phyloP scores from a whole-genome alignment of 2,329 filamentous ascomycete genomes.

The Xylaria sp. region DNA sequence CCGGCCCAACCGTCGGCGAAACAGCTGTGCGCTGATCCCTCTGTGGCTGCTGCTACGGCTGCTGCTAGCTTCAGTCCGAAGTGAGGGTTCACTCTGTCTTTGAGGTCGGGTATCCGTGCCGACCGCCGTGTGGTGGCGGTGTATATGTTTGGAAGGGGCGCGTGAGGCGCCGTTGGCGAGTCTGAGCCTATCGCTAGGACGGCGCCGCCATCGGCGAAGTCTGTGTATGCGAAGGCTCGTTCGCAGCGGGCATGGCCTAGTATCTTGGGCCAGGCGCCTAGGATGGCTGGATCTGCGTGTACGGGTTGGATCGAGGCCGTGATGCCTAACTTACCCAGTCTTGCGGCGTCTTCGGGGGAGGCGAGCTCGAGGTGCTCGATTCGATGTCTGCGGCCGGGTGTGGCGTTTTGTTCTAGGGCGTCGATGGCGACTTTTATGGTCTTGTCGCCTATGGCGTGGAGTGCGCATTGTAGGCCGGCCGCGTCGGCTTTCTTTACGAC shows the following conservation, averaged over 20 bases:
- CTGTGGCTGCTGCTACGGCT: constrained; percentile 39
- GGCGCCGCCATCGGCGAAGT: constrained; percentile 47
- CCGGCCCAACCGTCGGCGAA: constrained; percentile 41
- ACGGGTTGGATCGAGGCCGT: constrained; percentile 55
- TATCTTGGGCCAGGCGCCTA: constrained; percentile 55
- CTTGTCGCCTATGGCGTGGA: constrained; percentile 61
- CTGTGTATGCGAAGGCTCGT: constrained; percentile 58
- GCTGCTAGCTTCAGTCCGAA: constrained; percentile 38
- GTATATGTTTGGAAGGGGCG: constrained; percentile 41
- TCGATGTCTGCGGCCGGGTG: constrained; percentile 48
- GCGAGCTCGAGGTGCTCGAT: constrained; percentile 62
- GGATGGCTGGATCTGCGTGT: constrained; percentile 55
- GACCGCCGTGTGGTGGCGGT: constrained; percentile 40
- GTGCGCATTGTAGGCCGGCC: constrained; percentile 53
- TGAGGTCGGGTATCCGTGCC: constrained; percentile 36
- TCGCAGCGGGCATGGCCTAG: constrained; percentile 49
- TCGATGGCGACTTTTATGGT: constrained; percentile 55
- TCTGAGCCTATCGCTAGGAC: constrained; percentile 42
- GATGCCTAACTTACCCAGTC: constrained; percentile 55
- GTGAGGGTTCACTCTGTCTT: constrained; percentile 36
- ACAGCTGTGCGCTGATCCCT: constrained; percentile 40
- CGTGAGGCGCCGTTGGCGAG: constrained; percentile 42
- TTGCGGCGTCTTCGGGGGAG: constrained; percentile 46
- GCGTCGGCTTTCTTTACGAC: constrained; percentile 50
- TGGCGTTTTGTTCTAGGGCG: constrained; percentile 40